Evolutionary conservation across 2,329 filamentous ascomycete genomes (phyloP).

Genomic region (Ceratocystis variospora): DNA sequence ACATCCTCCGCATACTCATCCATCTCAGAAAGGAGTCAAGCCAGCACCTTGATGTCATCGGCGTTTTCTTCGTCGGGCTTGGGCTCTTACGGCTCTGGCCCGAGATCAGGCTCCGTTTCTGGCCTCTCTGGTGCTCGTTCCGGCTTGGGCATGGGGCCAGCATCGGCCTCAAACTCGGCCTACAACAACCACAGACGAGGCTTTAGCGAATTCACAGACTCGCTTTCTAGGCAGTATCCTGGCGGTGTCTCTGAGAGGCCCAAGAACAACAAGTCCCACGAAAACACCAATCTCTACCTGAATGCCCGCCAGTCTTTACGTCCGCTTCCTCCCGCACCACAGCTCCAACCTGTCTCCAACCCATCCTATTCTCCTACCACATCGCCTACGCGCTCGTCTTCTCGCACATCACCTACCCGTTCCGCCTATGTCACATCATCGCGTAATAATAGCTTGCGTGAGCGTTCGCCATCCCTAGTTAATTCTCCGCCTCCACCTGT

Average conservation of each 20-base stretch:
- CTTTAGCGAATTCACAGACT: slow-evolving; percentile 54
- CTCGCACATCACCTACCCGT: slow-evolving; percentile 15
- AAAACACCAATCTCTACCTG: slow-evolving; percentile 52
- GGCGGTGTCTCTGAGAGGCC: slow-evolving; percentile 13
- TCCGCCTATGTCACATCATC: slow-evolving; percentile 14
- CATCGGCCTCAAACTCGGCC: slow-evolving; percentile 42
- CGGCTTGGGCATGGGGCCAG: background rate
- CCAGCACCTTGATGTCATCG: slow-evolving; percentile 50
- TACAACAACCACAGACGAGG: slow-evolving; percentile 54
- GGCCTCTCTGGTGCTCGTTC: slow-evolving; percentile 18
- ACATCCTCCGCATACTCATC: slow-evolving; percentile 55
- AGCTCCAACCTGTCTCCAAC: slow-evolving; percentile 20
- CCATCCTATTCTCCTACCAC: slow-evolving; percentile 9
- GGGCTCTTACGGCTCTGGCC: slow-evolving; percentile 31
- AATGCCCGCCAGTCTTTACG: slow-evolving; percentile 64
- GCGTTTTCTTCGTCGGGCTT: slow-evolving; percentile 33
- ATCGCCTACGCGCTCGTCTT: slow-evolving; percentile 16
- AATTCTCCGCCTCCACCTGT: slow-evolving; percentile 9
- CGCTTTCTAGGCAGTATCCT: slow-evolving; percentile 29
- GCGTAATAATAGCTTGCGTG: background rate
- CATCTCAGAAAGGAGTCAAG: slow-evolving; percentile 40
- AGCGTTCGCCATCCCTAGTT: slow-evolving; percentile 8
- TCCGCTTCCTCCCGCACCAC: slow-evolving; percentile 55
- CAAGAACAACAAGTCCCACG: slow-evolving; percentile 23
- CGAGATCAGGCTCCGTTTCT: slow-evolving; percentile 29